A percentile compares a stretch with the other conserved stretches of the same genome.
phyloP scores from a whole-genome alignment of 805 yeast genomes.

The Isabelozyma rhagii region DNA sequence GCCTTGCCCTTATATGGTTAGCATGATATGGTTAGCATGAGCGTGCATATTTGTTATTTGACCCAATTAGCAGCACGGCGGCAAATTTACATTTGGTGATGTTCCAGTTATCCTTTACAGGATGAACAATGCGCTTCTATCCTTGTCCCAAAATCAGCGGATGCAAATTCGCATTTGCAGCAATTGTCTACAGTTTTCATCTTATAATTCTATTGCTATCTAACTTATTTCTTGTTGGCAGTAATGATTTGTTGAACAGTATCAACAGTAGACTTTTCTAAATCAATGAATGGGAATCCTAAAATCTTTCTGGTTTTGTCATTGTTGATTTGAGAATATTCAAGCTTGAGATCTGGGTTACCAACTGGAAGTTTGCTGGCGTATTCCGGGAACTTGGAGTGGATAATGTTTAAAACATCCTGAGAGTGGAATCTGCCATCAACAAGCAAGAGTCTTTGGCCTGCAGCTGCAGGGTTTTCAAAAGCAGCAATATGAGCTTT shows the following conservation, averaged over 20 bases:
- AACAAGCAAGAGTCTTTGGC: constrained; percentile 26
- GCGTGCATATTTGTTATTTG: no score
- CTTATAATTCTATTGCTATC: no score
- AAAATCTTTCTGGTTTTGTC: constrained; percentile 15
- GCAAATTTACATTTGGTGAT: no score
- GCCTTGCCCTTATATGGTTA: no score
- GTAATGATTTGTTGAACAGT: constrained; percentile 17
- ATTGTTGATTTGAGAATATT: constrained; percentile 5
- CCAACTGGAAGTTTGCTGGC: constrained; percentile 13
- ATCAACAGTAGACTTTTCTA: constrained; percentile 23
- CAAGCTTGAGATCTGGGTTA: constrained; percentile 6
- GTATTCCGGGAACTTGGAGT: constrained; percentile 19
- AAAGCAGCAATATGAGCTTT: constrained; percentile 51
- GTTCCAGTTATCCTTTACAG: no score
- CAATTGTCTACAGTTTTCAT: no score
- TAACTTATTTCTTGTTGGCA: background rate
- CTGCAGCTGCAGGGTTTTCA: constrained; percentile 29
- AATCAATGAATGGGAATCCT: constrained; percentile 17
- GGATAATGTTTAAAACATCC: constrained; percentile 15
- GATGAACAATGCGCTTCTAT: no score
- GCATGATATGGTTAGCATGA: no score
- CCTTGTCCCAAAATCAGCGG: no score
- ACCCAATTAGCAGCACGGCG: no score
- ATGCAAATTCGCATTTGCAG: no score
- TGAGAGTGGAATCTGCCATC: constrained; percentile 14